Percentiles rank a stretch among this genome's conserved stretches.
Conservation (phyloP, 768 basidiomycete species). For the Cyclocybe aegerita region DNA sequence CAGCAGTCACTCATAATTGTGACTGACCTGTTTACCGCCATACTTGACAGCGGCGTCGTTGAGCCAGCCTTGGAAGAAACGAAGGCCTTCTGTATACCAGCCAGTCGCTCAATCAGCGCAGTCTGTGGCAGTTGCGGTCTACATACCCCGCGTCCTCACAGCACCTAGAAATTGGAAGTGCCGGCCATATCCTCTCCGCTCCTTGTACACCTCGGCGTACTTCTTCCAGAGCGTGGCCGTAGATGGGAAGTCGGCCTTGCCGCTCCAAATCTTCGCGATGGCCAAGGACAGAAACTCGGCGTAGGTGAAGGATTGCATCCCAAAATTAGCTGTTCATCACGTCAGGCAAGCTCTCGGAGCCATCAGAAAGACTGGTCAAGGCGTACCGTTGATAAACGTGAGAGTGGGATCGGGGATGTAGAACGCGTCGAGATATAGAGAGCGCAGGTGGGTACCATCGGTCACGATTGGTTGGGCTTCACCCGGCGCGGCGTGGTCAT, state of each 20-base stretch:
- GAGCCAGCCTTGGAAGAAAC: constrained; percentile 38
- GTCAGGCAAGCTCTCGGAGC: background rate
- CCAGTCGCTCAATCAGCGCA: background rate
- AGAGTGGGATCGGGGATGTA: constrained; percentile 47
- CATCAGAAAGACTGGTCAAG: background rate
- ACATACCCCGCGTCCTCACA: constrained; percentile 26
- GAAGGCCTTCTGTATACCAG: constrained; percentile 20
- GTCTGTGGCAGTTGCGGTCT: background rate
- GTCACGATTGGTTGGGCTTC: constrained; percentile 34
- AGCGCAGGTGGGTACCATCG: constrained; percentile 38
- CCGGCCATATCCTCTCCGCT: constrained; percentile 34
- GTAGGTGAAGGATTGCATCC: constrained; percentile 39
- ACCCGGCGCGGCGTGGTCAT: constrained; percentile 20
- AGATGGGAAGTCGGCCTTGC: constrained; percentile 32
- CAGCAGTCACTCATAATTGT: background rate
- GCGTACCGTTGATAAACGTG: constrained; percentile 34
- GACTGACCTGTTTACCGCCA: constrained; percentile 31
- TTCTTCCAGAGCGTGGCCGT: constrained; percentile 30
- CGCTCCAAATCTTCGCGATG: constrained; percentile 36
- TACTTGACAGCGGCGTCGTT: constrained; percentile 37
- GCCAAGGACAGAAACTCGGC: constrained; percentile 35
- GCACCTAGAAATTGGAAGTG: constrained; percentile 34
- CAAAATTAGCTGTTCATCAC: constrained; percentile 30
- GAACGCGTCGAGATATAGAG: constrained; percentile 38
- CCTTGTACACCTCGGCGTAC: constrained; percentile 28